A percentile compares a stretch with the other conserved stretches of the same genome.
These are phyloP conservation scores for Podospora pseudocomata DNA, from an alignment of 495 filamentous ascomycete genomes.

Conservation along the genomic window DNA sequence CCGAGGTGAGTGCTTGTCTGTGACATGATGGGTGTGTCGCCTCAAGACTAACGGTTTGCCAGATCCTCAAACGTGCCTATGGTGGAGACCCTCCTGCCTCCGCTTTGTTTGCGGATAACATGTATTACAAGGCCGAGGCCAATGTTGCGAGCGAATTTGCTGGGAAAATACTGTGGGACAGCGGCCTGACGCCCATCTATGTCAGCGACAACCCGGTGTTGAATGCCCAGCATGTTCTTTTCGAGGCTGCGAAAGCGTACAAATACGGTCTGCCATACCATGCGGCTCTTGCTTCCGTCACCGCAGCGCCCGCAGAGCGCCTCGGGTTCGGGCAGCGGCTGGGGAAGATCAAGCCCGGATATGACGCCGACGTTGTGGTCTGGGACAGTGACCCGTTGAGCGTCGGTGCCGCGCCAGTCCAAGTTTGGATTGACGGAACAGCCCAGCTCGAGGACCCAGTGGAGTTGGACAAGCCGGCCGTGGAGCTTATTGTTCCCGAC, in stretches of 20 bases:
- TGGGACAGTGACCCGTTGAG: slow-evolving; percentile 64
- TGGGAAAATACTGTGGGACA: slow-evolving; percentile 57
- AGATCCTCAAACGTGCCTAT: slow-evolving; percentile 49
- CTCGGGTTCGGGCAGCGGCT: slow-evolving; percentile 57
- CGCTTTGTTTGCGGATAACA: slow-evolving; percentile 57
- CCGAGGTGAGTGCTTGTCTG: slow-evolving; percentile 37
- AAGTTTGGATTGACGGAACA: slow-evolving; percentile 64
- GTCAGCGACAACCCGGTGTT: slow-evolving; percentile 51
- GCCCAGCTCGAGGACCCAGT: slow-evolving; percentile 46
- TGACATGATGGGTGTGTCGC: too few species aligned
- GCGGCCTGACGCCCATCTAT: slow-evolving; percentile 51
- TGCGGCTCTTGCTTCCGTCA: slow-evolving; percentile 58
- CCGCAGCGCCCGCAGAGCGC: slow-evolving; percentile 56
- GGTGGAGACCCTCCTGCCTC: slow-evolving; percentile 45
- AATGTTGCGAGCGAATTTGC: slow-evolving; percentile 57
- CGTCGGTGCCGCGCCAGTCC: slow-evolving; percentile 56
- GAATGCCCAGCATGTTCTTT: slow-evolving; percentile 50
- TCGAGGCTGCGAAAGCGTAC: slow-evolving; percentile 60
- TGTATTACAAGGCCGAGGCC: slow-evolving; percentile 62
- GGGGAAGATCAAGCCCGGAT: slow-evolving; percentile 58
- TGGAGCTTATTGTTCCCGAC: slow-evolving; percentile 25
- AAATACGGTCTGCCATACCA: slow-evolving; percentile 59
- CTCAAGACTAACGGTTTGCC: background rate
- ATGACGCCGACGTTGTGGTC: slow-evolving; percentile 63
- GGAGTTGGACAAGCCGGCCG: slow-evolving; percentile 39